Conservation (phyloP, 192 early-diverging fungal genomes). For the Podila epicladia region DNA sequence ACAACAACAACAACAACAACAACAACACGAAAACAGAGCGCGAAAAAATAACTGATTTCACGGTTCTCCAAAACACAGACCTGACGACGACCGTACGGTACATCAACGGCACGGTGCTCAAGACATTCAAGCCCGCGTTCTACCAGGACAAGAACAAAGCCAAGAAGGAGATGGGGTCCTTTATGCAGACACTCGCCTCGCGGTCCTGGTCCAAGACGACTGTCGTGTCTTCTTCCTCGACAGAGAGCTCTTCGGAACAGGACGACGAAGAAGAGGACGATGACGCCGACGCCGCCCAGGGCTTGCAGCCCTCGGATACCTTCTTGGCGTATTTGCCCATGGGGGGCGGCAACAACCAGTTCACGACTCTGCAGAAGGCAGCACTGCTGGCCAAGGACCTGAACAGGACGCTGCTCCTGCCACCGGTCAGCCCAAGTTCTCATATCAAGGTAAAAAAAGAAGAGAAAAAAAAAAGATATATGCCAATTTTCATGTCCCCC, state of each 20-base stretch:
- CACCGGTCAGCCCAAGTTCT: constrained; percentile 39
- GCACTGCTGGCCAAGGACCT: constrained; percentile 47
- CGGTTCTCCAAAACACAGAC: background rate
- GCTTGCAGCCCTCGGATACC: background rate
- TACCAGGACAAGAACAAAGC: constrained; percentile 17
- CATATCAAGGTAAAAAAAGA: constrained; percentile 42
- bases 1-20: background rate
- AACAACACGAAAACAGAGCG: background rate
- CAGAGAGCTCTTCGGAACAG: background rate
- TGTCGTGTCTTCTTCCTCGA: background rate
- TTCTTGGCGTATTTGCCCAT: constrained; percentile 42
- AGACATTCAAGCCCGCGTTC: constrained; percentile 42
- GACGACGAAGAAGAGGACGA: background rate
- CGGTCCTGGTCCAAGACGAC: constrained; percentile 6
- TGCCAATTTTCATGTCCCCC: background rate
- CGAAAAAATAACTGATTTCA: background rate
- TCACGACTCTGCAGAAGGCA: constrained; percentile 37
- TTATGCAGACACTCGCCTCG: constrained; percentile 23
- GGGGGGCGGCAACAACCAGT: constrained; percentile 51
- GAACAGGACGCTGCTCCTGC: constrained; percentile 38
- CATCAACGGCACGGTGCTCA: constrained; percentile 20
- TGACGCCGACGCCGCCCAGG: background rate
- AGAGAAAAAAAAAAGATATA: background rate
- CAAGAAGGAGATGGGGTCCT: constrained; percentile 37
- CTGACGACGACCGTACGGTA: constrained; percentile 13